Conservation (phyloP, 176 grass and related monocot species). For the Oryza nivara region DNA sequence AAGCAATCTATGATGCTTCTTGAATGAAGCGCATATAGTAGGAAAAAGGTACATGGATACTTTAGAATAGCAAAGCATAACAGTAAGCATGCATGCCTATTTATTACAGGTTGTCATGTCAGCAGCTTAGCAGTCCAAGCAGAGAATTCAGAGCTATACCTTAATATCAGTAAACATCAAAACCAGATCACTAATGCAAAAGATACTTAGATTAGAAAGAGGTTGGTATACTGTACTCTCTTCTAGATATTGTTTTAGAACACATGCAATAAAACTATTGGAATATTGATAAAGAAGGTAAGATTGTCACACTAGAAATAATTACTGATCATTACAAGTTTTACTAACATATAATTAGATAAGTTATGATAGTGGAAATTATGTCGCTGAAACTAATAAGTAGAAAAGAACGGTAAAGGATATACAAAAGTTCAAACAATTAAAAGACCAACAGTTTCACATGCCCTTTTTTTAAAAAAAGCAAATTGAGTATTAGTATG, state of each 20-base stretch:
- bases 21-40: conserved; percentile 13
- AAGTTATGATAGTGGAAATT: not conserved
- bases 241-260: not conserved
- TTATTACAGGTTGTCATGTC: not conserved
- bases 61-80: not conserved
- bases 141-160: conserved; percentile 10
- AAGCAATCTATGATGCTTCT: conserved; percentile 11
- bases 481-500: not conserved
- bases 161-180: not conserved
- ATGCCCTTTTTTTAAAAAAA: not conserved
- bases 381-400: not conserved
- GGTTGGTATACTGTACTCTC: not conserved
- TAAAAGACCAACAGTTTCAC: not conserved
- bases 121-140: conserved; percentile 3
- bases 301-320: not conserved
- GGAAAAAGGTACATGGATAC: not conserved
- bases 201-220: conserved; percentile 7
- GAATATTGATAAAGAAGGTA: not conserved
- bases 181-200: conserved; percentile 21
- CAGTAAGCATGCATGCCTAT: not conserved
- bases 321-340: not conserved
- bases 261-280: not conserved
- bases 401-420: not conserved
- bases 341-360: not conserved
- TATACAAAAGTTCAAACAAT: not conserved